Conservation (phyloP, 164 flowering plant species). For the Magnolia sinica region DNA sequence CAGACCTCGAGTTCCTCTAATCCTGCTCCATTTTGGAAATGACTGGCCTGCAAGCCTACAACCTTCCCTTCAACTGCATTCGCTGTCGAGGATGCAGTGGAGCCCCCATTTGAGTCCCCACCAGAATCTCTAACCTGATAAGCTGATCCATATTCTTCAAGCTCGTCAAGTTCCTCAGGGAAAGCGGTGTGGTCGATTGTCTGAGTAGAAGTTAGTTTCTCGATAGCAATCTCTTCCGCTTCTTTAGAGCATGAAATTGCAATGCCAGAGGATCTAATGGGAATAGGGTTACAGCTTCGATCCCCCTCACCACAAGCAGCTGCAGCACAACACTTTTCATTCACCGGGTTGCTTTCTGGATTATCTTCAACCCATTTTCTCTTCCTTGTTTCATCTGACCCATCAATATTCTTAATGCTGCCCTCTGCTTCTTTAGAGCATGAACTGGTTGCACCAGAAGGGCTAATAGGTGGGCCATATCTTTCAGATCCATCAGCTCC, state of each 20-base stretch:
- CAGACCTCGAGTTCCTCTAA: conserved; percentile 88
- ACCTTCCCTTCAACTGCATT: conserved; percentile 18
- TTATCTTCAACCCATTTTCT: not conserved
- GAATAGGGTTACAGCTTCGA: not conserved
- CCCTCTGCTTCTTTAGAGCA: conserved; percentile 5
- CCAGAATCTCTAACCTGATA: conserved; percentile 24
- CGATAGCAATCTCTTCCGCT: conserved; percentile 49
- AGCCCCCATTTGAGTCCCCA: conserved; percentile 15
- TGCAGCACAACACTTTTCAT: conserved; percentile 4
- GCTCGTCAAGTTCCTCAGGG: conserved; percentile 53
- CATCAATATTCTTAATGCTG: not conserved
- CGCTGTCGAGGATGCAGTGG: conserved; percentile 14
- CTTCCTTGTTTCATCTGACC: not conserved
- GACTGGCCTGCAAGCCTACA: conserved; percentile 15
- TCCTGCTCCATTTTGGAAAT: conserved; percentile 32
- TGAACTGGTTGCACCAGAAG: conserved; percentile 17
- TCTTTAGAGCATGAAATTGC: conserved; percentile 29
- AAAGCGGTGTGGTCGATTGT: conserved; percentile 27
- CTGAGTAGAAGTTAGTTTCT: conserved; percentile 38
- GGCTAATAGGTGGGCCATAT: conserved; percentile 5
- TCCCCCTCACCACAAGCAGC: conserved; percentile 20
- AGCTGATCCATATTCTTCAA: conserved; percentile 36
- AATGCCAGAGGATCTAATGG: conserved; percentile 4
- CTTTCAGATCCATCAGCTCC: conserved; percentile 16
- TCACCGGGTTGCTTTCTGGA: not conserved